Evolutionary conservation across 768 basidiomycete genomes (phyloP).

Genomic region (Boletus eberwhitei): DNA sequence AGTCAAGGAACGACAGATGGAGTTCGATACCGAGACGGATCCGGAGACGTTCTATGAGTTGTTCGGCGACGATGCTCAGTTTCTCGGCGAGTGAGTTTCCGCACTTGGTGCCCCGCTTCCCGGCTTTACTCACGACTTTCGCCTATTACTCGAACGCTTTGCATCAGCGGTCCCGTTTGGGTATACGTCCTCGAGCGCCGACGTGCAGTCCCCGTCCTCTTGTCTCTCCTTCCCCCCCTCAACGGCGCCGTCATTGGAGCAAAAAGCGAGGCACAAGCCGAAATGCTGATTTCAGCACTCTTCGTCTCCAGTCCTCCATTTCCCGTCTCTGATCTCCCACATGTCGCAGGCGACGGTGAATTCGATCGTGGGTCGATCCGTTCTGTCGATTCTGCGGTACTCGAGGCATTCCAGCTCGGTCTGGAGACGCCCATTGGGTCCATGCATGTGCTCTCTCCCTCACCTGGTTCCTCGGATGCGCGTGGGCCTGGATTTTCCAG

Average conservation of each 20-base stretch:
- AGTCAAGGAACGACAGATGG: constrained; percentile 86
- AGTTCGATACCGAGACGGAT: constrained; percentile 80
- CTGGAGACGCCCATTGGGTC: constrained; percentile 41
- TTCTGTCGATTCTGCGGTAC: constrained; percentile 46
- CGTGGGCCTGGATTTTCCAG: constrained; percentile 21
- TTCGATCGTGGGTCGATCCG: constrained; percentile 36
- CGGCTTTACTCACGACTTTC: constrained; percentile 6
- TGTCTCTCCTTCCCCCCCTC: constrained; percentile 64
- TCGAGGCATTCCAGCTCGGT: constrained; percentile 41
- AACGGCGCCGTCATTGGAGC: constrained; percentile 68
- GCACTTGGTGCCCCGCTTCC: neutral
- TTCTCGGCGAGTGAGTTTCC: constrained; percentile 68
- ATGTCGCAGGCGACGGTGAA: constrained; percentile 34
- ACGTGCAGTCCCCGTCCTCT: constrained; percentile 77
- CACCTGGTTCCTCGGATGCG: constrained; percentile 21
- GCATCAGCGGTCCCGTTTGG: constrained; percentile 80
- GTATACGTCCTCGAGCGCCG: constrained; percentile 85
- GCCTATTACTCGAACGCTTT: constrained; percentile 1
- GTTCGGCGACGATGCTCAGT: constrained; percentile 73
- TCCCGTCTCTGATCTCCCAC: constrained; percentile 61
- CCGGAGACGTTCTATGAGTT: constrained; percentile 76
- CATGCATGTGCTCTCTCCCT: constrained; percentile 40
- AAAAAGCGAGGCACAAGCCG: constrained; percentile 61
- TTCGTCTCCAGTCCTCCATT: constrained; percentile 85
- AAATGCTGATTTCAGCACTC: constrained; percentile 72